Percentiles rank a stretch among this genome's conserved stretches.
phyloP scores from a whole-genome alignment of 352 stramenopile genomes.

The Globisporangium cystogenes region DNA sequence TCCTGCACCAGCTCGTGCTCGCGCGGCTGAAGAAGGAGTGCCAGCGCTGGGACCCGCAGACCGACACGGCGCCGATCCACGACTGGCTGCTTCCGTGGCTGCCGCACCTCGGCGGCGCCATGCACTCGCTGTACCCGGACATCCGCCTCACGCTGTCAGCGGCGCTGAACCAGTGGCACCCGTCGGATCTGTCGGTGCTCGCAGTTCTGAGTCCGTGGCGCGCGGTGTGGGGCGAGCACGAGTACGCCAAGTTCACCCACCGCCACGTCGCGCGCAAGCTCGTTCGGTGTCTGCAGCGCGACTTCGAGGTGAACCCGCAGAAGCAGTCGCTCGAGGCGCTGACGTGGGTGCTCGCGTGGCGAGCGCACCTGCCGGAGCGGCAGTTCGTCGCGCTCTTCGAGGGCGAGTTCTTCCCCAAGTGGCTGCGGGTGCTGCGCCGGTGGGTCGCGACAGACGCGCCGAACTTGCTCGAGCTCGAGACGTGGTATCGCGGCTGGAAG shows the following conservation, averaged over 20 bases:
- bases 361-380: constrained; percentile 49
- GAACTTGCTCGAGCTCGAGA: constrained; percentile 58
- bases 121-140: constrained; percentile 59
- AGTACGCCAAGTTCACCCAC: constrained; percentile 84
- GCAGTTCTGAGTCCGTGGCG: constrained; percentile 64
- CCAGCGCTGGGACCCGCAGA: constrained; percentile 45
- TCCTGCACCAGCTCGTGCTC: constrained; percentile 63
- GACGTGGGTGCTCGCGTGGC: constrained; percentile 74
- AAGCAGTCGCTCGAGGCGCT: constrained; percentile 65
- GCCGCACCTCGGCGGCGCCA: constrained; percentile 28
- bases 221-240: constrained; percentile 62
- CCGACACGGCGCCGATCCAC: constrained; percentile 52
- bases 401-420: constrained; percentile 90
- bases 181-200: constrained; percentile 62
- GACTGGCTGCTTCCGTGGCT: constrained; percentile 78
- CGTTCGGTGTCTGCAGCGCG: constrained; percentile 68
- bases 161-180: constrained; percentile 77
- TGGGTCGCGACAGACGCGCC: constrained; percentile 49
- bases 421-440: constrained; percentile 75
- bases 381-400: constrained; percentile 84
- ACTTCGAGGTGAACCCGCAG: constrained; percentile 74
- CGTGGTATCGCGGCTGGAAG: constrained; percentile 87
- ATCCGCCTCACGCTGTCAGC: constrained; percentile 58
- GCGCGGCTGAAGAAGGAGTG: constrained; percentile 69
- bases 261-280: constrained; percentile 73